Base-by-base conservation (phyloP, 495 filamentous ascomycete genomes). In the Hamigera avellanea region DNA sequence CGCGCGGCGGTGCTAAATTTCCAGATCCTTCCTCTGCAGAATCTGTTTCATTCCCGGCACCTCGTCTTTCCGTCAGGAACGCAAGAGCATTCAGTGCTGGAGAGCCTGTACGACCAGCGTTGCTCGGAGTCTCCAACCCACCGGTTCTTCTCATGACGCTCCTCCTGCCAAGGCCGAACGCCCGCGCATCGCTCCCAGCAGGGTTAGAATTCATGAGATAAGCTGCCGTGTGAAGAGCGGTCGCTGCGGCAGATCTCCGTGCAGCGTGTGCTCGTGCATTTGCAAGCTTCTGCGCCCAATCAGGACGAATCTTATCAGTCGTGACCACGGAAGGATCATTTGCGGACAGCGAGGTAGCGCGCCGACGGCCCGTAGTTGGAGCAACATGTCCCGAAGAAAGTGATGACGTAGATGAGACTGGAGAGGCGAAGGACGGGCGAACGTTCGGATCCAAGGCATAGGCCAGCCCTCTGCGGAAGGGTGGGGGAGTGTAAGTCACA, bases 141-240 rank as follows among this genome's bases (percentile, higher is more conserved):
- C 50, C 59, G 8, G 58, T 54, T 32, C 63, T 51, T 38, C 68
- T 48, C 33, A 69, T 57, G 19, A 70, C 43, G 4, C 64, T 57
- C 33, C 73, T 50, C 9, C 66, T 62, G 4, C 69, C 68, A 37
- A 75, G 60, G 16, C 62, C 51, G 36, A 72, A 54, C 19, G 56
- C 42, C 17, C 62, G 58, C 8, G 65, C 59, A 25, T 75, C 70
- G 19, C 59, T 61, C 13, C 70, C 64, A 19, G 69, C 63, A 15
- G 44, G 38, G n/a, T 60, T 53, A 26, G 73, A 76, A 9, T 81
- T 80, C 70, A 95, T 88, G 35, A 98, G 59, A 48, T 95, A 96
- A 5, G 91, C 93, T 3, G 91, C 91, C 29, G 89, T 93, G 46
- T 98, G 91, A 15, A 98, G 59, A 26, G 91, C 91, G 2, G 91